Base-by-base conservation (phyloP, 768 basidiomycete species). In the Pleurotus salmoneostramineus region DNA sequence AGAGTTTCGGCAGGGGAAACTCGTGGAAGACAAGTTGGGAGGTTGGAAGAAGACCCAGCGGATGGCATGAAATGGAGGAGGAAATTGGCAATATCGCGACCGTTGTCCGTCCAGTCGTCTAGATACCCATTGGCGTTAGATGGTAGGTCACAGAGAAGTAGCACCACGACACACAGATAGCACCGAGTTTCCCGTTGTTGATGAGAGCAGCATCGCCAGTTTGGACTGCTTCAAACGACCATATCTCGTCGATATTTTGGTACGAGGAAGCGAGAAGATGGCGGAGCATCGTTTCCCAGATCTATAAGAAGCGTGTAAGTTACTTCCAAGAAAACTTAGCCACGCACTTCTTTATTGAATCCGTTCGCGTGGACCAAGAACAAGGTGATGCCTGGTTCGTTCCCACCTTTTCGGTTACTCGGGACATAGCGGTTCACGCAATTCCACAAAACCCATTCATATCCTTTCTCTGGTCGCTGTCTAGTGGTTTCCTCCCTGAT, bases 291-390 rank as follows among this genome's bases (percentile, higher is more conserved):
- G 90, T 84, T 66, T 95, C 91, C 87, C 89, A 96, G 6, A 82
- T 89, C 92, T 95, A 63, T 21, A 47, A 56, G 35, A 42, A 14
- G 10, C 8, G n/a, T 33, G 49, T 21, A 48, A 47, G 27, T 45
- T 7, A 11, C 32, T 5, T 12, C 50, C 4, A 40, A 3, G 50
- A 40, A 4, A 7, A 27, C n/a, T 27, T 21, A 36, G 8, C 17
- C 32, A 44, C 17, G 31, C 55, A 85, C 91, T 84, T 95, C 93
- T 68, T 95, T 95, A 48, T 83, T 83, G 63, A 95, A 88, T 1
- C 95, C 93, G 69, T 92, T 95, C 2, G 91, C 92, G 68, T 95
- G 94, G 3, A 83, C 82, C 48, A 91, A 75, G 61, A 95, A 81
- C 52, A 95, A 69, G 0, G 92, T 95, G 7, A 90, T 52, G 0